Conservation (phyloP, 2,329 filamentous ascomycete genomes). For the Penicillium expansum region DNA sequence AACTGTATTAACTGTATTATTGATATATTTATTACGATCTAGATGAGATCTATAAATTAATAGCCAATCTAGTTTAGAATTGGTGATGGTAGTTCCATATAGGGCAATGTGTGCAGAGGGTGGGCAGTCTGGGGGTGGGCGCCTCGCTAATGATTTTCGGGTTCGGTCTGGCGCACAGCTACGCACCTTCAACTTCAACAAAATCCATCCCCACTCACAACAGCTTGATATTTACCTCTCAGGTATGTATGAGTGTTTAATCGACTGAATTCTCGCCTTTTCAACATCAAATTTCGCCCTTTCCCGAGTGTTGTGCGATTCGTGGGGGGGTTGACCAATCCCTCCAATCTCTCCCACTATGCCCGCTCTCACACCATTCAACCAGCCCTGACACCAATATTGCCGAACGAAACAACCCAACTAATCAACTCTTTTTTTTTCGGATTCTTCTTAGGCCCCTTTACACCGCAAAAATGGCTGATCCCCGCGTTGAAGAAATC, state of each 20-base stretch:
- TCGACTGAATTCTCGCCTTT: constrained; percentile 20
- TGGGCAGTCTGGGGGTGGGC: constrained; percentile 30
- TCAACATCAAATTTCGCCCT: constrained; percentile 22
- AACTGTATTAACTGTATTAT: constrained; percentile 8
- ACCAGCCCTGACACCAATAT: constrained; percentile 4
- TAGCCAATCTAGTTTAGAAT: not conserved
- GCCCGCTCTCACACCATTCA: constrained; percentile 19
- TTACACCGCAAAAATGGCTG: constrained; percentile 66
- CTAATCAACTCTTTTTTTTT: constrained; percentile 2
- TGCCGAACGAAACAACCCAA: constrained; percentile 2
- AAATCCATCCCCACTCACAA: constrained; percentile 39
- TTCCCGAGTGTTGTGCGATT: constrained; percentile 28
- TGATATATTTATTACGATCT: constrained; percentile 1
- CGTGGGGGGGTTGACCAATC: constrained; percentile 16
- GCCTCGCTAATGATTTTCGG: constrained; percentile 47
- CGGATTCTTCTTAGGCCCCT: constrained; percentile 1
- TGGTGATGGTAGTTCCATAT: constrained; percentile 15
- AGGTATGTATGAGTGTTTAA: constrained; percentile 33
- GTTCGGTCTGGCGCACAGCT: constrained; percentile 41
- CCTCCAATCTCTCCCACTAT: constrained; percentile 13
- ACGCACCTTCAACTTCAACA: constrained; percentile 38
- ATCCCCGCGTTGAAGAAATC: constrained; percentile 96
- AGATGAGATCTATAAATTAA: constrained; percentile 5
- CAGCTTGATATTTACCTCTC: constrained; percentile 31
- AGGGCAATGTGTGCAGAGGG: constrained; percentile 28